Conservation (phyloP, 2,329 filamentous ascomycete species). For the Neurospora sp. region DNA sequence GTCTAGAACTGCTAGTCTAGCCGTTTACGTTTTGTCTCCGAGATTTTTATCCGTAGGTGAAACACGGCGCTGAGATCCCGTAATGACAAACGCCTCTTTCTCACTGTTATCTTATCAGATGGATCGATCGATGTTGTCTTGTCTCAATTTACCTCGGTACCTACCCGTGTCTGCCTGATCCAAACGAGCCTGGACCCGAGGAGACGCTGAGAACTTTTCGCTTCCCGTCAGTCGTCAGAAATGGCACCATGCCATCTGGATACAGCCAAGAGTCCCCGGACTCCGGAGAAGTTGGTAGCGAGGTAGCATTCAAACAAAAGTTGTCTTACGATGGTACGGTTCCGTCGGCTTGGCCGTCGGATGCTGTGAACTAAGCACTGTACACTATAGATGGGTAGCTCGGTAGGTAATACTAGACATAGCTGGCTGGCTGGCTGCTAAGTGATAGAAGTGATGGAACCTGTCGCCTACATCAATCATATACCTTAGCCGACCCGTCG, state of each 20-base stretch:
- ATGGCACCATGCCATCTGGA: not conserved
- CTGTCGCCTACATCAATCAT: not conserved
- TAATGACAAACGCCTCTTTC: not conserved
- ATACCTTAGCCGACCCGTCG: not conserved
- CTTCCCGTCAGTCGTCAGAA: not conserved
- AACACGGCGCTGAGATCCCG: not conserved
- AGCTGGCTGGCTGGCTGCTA: not conserved
- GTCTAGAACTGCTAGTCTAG: no score
- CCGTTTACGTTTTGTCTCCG: not conserved
- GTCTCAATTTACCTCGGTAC: not conserved
- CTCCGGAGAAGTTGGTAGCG: not conserved
- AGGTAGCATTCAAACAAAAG: not conserved
- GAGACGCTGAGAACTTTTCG: not conserved
- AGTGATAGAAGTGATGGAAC: not conserved
- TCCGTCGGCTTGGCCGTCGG: not conserved
- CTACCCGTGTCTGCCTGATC: not conserved
- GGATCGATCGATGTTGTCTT: not conserved
- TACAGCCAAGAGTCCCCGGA: not conserved
- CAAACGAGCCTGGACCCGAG: not conserved
- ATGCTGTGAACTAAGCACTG: not conserved
- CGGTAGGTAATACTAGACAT: not conserved
- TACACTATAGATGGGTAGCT: not conserved
- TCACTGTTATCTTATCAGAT: not conserved
- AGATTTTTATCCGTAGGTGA: not conserved
- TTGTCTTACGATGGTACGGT: not conserved